A percentile compares a stretch with the other conserved stretches of the same genome.
These are phyloP conservation scores for Bolboschoenus planiculmis DNA, from an alignment of 176 grass and related monocot genomes.

Conservation along the genomic window DNA sequence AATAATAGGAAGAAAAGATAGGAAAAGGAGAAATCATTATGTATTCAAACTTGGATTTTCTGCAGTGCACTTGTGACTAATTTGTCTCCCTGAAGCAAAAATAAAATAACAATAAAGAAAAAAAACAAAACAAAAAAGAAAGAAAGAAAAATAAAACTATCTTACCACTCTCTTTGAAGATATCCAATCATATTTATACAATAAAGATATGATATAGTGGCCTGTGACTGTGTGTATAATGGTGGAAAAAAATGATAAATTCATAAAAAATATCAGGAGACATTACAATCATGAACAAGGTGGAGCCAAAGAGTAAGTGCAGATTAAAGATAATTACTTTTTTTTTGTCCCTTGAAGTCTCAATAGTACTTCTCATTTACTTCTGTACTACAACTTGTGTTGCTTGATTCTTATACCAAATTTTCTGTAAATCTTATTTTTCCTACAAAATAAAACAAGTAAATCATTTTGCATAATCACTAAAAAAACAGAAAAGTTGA, in stretches of 20 bases:
- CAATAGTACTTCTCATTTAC: not conserved
- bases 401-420: not conserved
- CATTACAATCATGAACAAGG: not conserved
- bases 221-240: not conserved
- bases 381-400: not conserved
- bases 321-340: not conserved
- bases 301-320: not conserved
- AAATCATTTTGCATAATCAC: not conserved
- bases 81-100: not conserved
- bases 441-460: not conserved
- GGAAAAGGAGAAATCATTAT: not conserved
- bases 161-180: not conserved
- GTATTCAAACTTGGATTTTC: not conserved
- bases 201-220: not conserved
- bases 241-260: not conserved
- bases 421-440: not conserved
- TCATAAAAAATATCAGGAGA: not conserved
- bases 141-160: no score
- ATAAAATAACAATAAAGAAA: not conserved
- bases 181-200: not conserved
- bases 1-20: not conserved
- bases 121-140: no score
- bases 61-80: not conserved
- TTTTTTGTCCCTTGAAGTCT: not conserved
- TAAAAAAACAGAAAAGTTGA: not conserved